Evolutionary conservation across 768 basidiomycete species (phyloP), one percentile per base, ranked within the genome.

Genomic region (Candolleomyces eurysporus): DNA sequence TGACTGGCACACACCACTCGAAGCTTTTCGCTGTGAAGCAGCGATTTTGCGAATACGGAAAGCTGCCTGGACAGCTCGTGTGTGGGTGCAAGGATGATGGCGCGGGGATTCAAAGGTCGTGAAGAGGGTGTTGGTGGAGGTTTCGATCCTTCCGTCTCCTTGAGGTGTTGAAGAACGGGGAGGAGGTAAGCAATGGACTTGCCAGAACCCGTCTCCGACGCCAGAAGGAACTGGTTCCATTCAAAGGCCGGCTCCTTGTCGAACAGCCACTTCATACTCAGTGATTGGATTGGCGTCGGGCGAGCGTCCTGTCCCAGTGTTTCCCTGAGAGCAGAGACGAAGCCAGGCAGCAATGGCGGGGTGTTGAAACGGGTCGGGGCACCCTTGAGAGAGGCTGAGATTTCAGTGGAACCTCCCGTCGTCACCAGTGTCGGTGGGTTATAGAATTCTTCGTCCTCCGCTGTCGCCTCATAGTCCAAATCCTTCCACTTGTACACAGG

Each of bases 141-240:
- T 2, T 49, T 4, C 19, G 46, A 51, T 13, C 52, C 26, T 69
- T 96, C 93, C 2, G 82, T 77, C 52, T 75, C 69, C 71, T 96
- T 96, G 69, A 96, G 77, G 63, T 82, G 76, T 64, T 96, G 90
- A 2, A 96, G 79, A 58, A 96, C 72, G 0, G 94, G 94, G 5
- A 96, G 81, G 48, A 96, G 82, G 72, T 95, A 96, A 1, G 95
- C 94, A 31, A 96, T 83, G 2, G 91, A 94, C 76, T 96, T 96
- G 0, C 94, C 94, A 0, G 92, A 94, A 16, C 95, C 94, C 0
- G 93, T 96, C 73, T 96, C 94, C 0, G 90, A 88, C 0, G 92
- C 94, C 1, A 96, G 80, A 6, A 96, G 82, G 64, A 82, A 88
- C 52, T 85, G 77, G 50, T 76, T 75, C 68, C 76, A 79, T 26